These are phyloP conservation scores for Mycena sp. DNA, from an alignment of 1,284 basidiomycete genomes.

Conservation along the genomic window DNA sequence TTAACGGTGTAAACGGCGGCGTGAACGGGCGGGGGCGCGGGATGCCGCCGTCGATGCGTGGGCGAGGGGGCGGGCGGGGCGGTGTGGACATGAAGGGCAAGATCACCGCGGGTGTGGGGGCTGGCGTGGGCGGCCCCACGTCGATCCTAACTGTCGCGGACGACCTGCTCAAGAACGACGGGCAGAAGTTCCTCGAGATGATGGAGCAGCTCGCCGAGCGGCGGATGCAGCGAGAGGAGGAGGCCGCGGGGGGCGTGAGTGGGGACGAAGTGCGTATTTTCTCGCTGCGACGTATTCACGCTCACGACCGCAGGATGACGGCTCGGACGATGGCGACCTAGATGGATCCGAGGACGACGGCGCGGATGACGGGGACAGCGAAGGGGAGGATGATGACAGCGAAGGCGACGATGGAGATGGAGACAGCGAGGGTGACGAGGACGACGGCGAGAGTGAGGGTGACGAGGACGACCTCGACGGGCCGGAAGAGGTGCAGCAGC, in stretches of 20 bases:
- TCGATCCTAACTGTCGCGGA: slow-evolving; percentile 99
- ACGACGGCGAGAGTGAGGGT: not conserved
- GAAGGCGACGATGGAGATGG: not conserved
- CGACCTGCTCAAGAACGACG: slow-evolving; percentile 97
- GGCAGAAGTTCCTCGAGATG: slow-evolving; percentile 99
- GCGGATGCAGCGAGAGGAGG: slow-evolving; percentile 92
- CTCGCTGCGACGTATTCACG: no score
- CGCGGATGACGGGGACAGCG: slow-evolving; percentile 41
- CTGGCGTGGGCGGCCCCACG: slow-evolving; percentile 56
- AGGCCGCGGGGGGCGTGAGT: slow-evolving; percentile 78
- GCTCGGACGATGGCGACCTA: slow-evolving; percentile 47
- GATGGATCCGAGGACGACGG: slow-evolving; percentile 31
- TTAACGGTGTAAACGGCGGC: no score
- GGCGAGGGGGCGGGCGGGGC: not conserved
- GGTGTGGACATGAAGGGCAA: slow-evolving; percentile 30
- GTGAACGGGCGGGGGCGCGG: no score
- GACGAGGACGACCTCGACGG: slow-evolving; percentile 51
- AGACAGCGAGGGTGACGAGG: not conserved
- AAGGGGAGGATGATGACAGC: no score
- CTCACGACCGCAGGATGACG: no score
- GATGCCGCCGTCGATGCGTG: slow-evolving; percentile 39
- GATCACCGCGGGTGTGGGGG: slow-evolving; percentile 13
- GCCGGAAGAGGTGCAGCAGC: slow-evolving; percentile 20
- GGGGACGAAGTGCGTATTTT: slow-evolving; percentile 36
- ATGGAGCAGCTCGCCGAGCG: slow-evolving; percentile 99